Conservation (phyloP, 257 asterid species). For the Forsythia viridissima region DNA sequence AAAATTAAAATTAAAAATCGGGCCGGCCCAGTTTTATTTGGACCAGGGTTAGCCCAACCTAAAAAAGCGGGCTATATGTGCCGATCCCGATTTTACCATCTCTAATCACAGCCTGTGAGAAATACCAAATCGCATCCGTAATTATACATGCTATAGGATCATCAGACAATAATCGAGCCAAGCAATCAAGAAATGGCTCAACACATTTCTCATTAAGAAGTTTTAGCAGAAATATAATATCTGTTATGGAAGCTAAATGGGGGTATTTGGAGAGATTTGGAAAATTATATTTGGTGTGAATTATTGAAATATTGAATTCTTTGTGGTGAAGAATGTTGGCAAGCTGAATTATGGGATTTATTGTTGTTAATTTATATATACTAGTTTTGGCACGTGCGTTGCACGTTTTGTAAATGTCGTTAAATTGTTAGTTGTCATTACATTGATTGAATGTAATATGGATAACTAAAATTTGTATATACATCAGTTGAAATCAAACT, state of each 20-base stretch:
- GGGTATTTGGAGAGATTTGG: slow-evolving; percentile 41
- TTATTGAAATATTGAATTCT: slow-evolving; percentile 39
- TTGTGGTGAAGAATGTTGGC: slow-evolving; percentile 41
- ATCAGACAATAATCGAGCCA: slow-evolving; percentile 9
- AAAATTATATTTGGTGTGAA: slow-evolving; percentile 33
- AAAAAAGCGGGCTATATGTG: too few relatives aligned
- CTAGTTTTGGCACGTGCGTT: slow-evolving; percentile 43
- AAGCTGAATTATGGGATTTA: slow-evolving; percentile 44
- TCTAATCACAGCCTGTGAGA: slow-evolving; percentile 16
- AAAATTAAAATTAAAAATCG: too few relatives aligned
- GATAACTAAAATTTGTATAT: too few relatives aligned
- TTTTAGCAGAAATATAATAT: slow-evolving; percentile 4
- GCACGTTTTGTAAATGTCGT: too few relatives aligned
- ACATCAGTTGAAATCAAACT: too few relatives aligned
- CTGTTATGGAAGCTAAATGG: slow-evolving; percentile 15
- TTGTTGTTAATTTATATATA: slow-evolving; percentile 30
- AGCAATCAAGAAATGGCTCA: slow-evolving; percentile 22
- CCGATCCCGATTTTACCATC: too few relatives aligned
- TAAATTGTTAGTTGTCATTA: too few relatives aligned
- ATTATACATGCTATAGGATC: slow-evolving; percentile 26
- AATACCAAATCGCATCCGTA: slow-evolving; percentile 26
- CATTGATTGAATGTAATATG: too few relatives aligned
- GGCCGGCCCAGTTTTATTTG: too few relatives aligned
- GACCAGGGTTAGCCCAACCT: too few relatives aligned
- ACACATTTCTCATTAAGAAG: slow-evolving; percentile 18